phyloP scores from a whole-genome alignment of 768 basidiomycete genomes.

The Clathrus columnatus region DNA sequence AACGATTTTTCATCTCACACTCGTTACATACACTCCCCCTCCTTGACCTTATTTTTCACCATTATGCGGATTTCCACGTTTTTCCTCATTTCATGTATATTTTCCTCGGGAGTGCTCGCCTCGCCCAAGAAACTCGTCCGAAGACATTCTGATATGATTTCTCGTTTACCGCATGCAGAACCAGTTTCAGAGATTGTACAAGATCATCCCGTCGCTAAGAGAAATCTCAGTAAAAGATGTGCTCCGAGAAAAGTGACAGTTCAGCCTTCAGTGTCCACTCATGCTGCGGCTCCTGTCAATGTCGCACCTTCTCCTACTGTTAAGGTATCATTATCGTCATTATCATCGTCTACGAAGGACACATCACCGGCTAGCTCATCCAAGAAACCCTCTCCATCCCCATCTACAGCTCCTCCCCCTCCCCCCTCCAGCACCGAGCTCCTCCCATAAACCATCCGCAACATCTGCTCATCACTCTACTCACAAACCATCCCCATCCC shows the following conservation, averaged over 20 bases:
- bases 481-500: neutral
- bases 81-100: neutral
- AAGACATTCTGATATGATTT: neutral
- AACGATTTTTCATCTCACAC: too few species aligned
- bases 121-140: neutral
- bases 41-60: too few species aligned
- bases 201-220: too few species aligned
- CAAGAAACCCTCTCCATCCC: conserved; percentile 15
- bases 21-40: neutral
- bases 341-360: neutral
- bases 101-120: neutral
- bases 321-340: neutral
- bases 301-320: neutral
- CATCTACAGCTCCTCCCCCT: conserved; percentile 39
- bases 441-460: too few species aligned
- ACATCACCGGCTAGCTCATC: neutral
- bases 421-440: conserved; percentile 31
- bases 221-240: neutral
- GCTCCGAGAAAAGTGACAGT: neutral
- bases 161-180: too few species aligned
- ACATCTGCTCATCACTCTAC: too few species aligned
- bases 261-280: conserved; percentile 10
- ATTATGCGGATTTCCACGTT: neutral
- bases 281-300: conserved; percentile 4
- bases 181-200: too few species aligned